These are phyloP conservation scores for Radiomyces spectabilis DNA, from an alignment of 192 early-diverging fungal species.

Conservation along the genomic window DNA sequence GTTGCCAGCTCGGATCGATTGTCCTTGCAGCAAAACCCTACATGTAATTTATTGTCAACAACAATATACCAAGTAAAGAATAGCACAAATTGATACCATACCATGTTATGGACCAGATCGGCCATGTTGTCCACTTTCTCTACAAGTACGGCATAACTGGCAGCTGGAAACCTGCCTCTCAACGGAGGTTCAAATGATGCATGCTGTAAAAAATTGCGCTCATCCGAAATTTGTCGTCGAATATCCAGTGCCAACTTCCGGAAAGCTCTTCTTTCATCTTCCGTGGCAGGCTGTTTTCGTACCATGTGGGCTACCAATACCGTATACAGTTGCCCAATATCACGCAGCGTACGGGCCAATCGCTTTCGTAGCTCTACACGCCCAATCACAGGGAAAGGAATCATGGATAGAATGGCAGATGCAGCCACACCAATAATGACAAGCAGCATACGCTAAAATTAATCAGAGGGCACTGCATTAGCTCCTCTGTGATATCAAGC, in stretches of 20 bases:
- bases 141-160: conserved; percentile 15
- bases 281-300: too few relatives aligned
- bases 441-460: conserved; percentile 18
- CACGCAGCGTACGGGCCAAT: conserved; percentile 18
- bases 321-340: conserved; percentile 25
- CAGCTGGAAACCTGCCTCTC: conserved; percentile 25
- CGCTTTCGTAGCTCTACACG: conserved; percentile 30
- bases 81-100: neutral
- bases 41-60: too few relatives aligned
- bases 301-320: conserved; percentile 1
- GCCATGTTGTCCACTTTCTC: conserved; percentile 29
- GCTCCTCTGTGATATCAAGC: too few relatives aligned
- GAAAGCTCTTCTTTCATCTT: too few relatives aligned
- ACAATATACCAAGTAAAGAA: too few relatives aligned
- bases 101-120: conserved; percentile 23
- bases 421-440: conserved; percentile 25
- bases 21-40: neutral
- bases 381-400: conserved; percentile 25
- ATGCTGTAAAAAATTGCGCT: conserved; percentile 18
- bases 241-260: conserved; percentile 13
- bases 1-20: neutral
- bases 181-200: conserved; percentile 29
- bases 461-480: neutral
- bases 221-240: conserved; percentile 20
- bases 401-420: conserved; percentile 20